A percentile compares a stretch with the other conserved stretches of the same genome.
Evolutionary conservation across 2,329 filamentous ascomycete species (phyloP).

Genomic region (Verticillium klebahnii): DNA sequence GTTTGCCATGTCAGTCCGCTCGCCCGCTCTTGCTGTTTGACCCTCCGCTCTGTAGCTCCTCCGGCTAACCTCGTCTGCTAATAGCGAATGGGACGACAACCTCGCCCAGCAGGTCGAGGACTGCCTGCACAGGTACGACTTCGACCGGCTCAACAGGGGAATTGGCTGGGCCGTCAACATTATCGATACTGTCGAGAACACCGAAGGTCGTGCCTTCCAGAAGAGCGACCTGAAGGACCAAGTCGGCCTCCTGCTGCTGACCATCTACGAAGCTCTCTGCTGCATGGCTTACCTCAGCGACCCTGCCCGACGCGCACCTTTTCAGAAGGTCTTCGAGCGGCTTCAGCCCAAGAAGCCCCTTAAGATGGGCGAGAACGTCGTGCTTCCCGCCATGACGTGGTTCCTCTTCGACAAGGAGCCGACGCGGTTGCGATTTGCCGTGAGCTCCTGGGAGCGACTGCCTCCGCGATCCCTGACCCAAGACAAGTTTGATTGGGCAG

Average conservation of each 20-base stretch:
- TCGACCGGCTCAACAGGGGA: conserved; percentile 56
- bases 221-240: conserved; percentile 41
- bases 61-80: neutral
- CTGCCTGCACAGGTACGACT: conserved; percentile 56
- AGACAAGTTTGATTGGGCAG: conserved; percentile 82
- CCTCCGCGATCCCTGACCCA: conserved; percentile 56
- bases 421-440: conserved; percentile 62
- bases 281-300: conserved; percentile 69
- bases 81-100: conserved; percentile 43
- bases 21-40: conserved; percentile 5
- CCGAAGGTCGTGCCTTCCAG: conserved; percentile 39
- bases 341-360: conserved; percentile 76
- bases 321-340: conserved; percentile 78
- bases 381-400: conserved; percentile 77
- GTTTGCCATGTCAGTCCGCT: conserved; percentile 50
- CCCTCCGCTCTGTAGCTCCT: neutral
- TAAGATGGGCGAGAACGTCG: conserved; percentile 64
- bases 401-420: conserved; percentile 77
- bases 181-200: conserved; percentile 44
- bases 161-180: conserved; percentile 51
- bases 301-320: conserved; percentile 50
- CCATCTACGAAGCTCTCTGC: conserved; percentile 84
- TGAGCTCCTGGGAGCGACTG: conserved; percentile 62
- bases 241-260: conserved; percentile 61
- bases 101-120: conserved; percentile 47